Conservation (phyloP, 495 filamentous ascomycete species). For the Lentithecium fluviatile region DNA sequence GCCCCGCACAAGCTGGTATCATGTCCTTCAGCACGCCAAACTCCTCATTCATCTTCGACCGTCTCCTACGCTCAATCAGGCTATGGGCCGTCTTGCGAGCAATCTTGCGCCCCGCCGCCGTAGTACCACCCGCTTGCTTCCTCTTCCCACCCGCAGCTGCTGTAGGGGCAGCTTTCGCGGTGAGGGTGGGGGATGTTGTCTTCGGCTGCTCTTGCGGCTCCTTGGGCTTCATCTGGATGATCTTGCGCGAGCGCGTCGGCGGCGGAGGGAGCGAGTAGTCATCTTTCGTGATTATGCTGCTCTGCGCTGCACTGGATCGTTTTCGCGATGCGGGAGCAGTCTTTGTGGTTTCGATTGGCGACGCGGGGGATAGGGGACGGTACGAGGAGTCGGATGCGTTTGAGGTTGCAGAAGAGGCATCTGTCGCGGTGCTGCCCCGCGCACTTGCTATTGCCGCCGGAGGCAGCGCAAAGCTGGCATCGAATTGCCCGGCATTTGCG, state of each 20-base stretch:
- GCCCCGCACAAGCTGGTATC: constrained; percentile 88
- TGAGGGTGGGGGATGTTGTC: neutral
- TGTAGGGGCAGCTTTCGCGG: constrained; percentile 36
- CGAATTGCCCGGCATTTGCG: constrained; percentile 51
- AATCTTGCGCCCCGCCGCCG: constrained; percentile 83
- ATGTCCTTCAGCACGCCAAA: constrained; percentile 91
- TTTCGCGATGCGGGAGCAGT: constrained; percentile 50
- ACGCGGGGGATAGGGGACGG: constrained; percentile 56
- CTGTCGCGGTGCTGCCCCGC: constrained; percentile 34
- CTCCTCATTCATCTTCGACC: constrained; percentile 99
- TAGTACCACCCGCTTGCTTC: constrained; percentile 66
- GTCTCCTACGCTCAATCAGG: constrained; percentile 82
- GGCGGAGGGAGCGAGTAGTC: constrained; percentile 85
- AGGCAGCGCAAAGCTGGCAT: constrained; percentile 72
- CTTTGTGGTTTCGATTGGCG: constrained; percentile 60
- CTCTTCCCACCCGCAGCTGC: constrained; percentile 57
- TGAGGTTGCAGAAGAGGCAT: constrained; percentile 47
- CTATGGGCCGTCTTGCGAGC: constrained; percentile 96
- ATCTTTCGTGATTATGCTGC: constrained; percentile 24
- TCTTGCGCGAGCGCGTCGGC: constrained; percentile 87
- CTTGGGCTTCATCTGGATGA: constrained; percentile 93
- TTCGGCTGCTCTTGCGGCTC: constrained; percentile 41
- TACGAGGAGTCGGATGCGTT: constrained; percentile 50
- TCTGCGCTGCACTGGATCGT: constrained; percentile 34
- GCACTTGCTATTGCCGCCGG: constrained; percentile 67